Conservation (phyloP, 441 rosid genomes). For the Jatropha multifida region DNA sequence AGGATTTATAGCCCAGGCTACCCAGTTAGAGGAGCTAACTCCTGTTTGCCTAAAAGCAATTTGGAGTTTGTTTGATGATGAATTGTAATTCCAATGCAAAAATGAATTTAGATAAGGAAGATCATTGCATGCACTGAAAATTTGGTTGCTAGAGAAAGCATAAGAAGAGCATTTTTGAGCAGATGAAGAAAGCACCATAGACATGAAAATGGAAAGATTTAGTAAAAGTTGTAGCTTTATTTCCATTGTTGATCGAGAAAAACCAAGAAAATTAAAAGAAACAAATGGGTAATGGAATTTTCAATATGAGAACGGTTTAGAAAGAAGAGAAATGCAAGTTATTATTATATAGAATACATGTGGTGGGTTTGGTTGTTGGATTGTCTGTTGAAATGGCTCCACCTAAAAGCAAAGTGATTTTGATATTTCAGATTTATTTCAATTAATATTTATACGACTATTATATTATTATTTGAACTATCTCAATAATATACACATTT, state of each 20-base stretch:
- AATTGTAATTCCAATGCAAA: constrained; percentile 67
- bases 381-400: constrained; percentile 13
- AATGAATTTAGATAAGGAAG: constrained; percentile 68
- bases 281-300: no score
- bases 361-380: constrained; percentile 16
- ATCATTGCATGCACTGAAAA: constrained; percentile 60
- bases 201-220: constrained; percentile 32
- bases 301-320: not conserved
- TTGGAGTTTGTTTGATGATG: constrained; percentile 50
- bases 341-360: not conserved
- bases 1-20: constrained; percentile 88
- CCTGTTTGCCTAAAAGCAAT: constrained; percentile 70
- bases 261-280: no score
- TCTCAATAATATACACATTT: no score
- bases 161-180: constrained; percentile 63
- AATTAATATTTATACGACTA: no score
- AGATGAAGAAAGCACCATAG: constrained; percentile 24
- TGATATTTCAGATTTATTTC: no score
- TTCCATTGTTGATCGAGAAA: constrained; percentile 18
- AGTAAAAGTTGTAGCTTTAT: constrained; percentile 28
- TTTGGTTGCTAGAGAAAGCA: constrained; percentile 53
- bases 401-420: not conserved
- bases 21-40: constrained; percentile 53
- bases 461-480: no score
- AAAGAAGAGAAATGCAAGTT: not conserved